Evolutionary conservation across 1,284 basidiomycete species (phyloP).

Genomic region (Puccinia hordei): DNA sequence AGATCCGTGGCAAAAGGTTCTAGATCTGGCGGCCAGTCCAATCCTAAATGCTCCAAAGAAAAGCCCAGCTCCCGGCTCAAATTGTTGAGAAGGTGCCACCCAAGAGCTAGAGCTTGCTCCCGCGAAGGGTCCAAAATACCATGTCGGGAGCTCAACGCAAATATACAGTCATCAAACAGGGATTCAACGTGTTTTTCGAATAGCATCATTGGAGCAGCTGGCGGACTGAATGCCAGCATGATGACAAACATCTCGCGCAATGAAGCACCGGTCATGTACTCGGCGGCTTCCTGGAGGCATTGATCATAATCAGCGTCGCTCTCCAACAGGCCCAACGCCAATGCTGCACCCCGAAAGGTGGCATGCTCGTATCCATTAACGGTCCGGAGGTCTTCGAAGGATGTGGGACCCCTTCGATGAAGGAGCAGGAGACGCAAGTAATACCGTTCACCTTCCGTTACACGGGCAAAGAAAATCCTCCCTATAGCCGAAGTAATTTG

Average conservation of each 20-base stretch:
- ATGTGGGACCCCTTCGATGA: conserved; percentile 60
- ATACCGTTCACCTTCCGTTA: conserved; percentile 60
- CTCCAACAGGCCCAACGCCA: too few relatives aligned
- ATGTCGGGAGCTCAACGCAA: background rate
- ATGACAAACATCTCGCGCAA: conserved; percentile 62
- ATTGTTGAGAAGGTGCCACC: background rate
- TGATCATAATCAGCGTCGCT: too few relatives aligned
- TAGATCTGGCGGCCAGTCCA: too few relatives aligned
- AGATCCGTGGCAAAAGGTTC: too few relatives aligned
- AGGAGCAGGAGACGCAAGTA: conserved; percentile 61
- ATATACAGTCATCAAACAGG: too few relatives aligned
- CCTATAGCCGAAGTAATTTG: conserved; percentile 58
- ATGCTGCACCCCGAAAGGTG: conserved; percentile 20
- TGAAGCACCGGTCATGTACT: conserved; percentile 56
- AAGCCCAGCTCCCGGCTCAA: background rate
- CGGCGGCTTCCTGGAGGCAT: too few relatives aligned
- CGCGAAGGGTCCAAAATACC: too few relatives aligned
- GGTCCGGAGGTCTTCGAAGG: conserved; percentile 60
- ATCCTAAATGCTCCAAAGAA: background rate
- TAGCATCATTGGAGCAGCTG: conserved; percentile 58
- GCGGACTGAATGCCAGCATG: conserved; percentile 60
- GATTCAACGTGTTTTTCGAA: conserved; percentile 60
- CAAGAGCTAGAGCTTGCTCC: background rate
- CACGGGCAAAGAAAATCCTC: conserved; percentile 60
- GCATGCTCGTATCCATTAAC: conserved; percentile 55